phyloP scores from a whole-genome alignment of 148 eudicot species.

The Bassia scoparia region DNA sequence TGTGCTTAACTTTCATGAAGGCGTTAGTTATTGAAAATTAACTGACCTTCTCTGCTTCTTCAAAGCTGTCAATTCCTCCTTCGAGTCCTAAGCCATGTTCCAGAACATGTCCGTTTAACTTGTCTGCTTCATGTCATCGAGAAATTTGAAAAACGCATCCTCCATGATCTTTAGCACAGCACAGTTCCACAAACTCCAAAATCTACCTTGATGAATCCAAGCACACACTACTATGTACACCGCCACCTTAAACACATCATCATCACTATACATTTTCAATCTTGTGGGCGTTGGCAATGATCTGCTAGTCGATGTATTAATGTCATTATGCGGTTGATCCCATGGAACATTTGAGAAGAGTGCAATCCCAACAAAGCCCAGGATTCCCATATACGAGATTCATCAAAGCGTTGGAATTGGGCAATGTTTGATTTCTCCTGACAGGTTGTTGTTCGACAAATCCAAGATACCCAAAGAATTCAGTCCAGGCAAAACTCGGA shows the following conservation, averaged over 20 bases:
- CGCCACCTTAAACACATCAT: neutral
- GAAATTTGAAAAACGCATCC: no score
- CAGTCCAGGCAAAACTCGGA: no score
- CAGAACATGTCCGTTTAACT: neutral
- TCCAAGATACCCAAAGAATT: neutral
- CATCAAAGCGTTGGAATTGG: no score
- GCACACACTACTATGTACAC: neutral
- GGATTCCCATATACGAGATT: slow-evolving; percentile 14
- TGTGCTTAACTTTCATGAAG: no score
- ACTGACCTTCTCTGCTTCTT: no score
- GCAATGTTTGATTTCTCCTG: no score
- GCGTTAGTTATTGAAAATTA: no score
- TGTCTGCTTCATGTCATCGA: no score
- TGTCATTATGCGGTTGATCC: neutral
- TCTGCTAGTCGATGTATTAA: neutral
- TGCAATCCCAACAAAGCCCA: neutral
- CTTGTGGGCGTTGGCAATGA: neutral
- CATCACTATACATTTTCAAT: neutral
- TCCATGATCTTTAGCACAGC: no score
- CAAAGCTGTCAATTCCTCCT: neutral
- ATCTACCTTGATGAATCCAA: no score
- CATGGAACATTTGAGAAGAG: neutral
- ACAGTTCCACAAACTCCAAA: no score
- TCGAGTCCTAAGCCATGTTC: neutral
- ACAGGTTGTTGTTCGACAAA: no score